Conservation (phyloP, 1,284 basidiomycete species). For the Trichosporon coremiiforme region DNA sequence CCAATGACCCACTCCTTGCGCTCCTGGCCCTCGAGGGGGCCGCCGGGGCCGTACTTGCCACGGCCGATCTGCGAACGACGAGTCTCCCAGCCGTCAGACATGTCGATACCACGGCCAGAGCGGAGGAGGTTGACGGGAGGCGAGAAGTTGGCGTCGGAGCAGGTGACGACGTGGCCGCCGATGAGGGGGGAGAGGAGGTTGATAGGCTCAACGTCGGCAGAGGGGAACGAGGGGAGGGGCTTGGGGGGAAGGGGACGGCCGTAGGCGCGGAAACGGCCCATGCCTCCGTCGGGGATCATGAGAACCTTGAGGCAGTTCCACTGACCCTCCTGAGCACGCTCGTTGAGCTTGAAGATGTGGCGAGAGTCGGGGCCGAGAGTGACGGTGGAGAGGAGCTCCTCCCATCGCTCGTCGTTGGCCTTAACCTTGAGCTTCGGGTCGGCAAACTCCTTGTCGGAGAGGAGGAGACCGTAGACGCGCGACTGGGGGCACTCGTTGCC, state of each 20-base stretch:
- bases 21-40: slow-evolving; percentile 62
- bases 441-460: not conserved
- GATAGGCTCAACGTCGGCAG: slow-evolving; percentile 58
- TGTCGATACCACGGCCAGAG: slow-evolving; percentile 84
- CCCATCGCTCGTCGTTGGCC: slow-evolving; percentile 61
- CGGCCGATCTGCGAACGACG: slow-evolving; percentile 73
- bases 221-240: slow-evolving; percentile 57
- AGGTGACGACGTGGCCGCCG: slow-evolving; percentile 66
- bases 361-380: slow-evolving; percentile 77
- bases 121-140: slow-evolving; percentile 86
- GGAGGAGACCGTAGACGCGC: slow-evolving; percentile 66
- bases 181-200: slow-evolving; percentile 90
- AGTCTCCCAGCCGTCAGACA: slow-evolving; percentile 99
- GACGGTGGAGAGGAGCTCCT: slow-evolving; percentile 72
- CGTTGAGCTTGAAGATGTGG: slow-evolving; percentile 71
- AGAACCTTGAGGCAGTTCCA: slow-evolving; percentile 86
- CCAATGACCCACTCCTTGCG: slow-evolving; percentile 86
- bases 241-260: slow-evolving; percentile 68
- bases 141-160: slow-evolving; percentile 89
- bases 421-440: slow-evolving; percentile 56
- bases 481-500: slow-evolving; percentile 90
- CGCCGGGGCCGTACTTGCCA: slow-evolving; percentile 61
- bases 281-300: slow-evolving; percentile 96
- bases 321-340: slow-evolving; percentile 57
- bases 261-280: slow-evolving; percentile 84